phyloP scores from a whole-genome alignment of 352 stramenopile genomes.

The Globisporangium ultimum region DNA sequence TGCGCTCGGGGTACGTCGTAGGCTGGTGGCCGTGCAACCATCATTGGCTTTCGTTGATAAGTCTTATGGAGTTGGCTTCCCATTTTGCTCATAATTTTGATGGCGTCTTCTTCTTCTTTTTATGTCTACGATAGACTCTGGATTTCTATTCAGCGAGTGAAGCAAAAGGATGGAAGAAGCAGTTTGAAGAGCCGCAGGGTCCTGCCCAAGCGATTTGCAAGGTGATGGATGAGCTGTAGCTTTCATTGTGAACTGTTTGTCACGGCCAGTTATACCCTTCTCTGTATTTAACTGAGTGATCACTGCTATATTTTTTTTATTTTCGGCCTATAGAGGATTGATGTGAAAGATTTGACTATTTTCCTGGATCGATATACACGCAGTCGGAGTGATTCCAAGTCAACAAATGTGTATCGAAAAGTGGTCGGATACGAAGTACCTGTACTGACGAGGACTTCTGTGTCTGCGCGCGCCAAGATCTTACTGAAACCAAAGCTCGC shows the following conservation, averaged over 20 bases:
- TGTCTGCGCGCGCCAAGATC: constrained; percentile 55
- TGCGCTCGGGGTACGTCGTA: constrained; percentile 57
- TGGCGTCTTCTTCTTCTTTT: background rate
- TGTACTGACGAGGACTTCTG: constrained; percentile 64
- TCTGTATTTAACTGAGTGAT: background rate
- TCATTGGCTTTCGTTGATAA: background rate
- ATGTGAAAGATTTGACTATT: constrained; percentile 78
- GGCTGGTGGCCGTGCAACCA: background rate
- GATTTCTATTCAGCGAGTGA: constrained; percentile 76
- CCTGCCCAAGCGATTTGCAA: constrained; percentile 52
- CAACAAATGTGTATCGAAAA: constrained; percentile 48
- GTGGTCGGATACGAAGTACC: constrained; percentile 81
- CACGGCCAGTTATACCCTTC: too few species aligned
- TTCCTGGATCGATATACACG: constrained; percentile 82
- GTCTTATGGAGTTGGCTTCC: too few species aligned
- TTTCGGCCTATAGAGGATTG: constrained; percentile 36
- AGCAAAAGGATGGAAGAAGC: constrained; percentile 46
- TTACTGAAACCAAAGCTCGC: constrained; percentile 30
- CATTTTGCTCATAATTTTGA: too few species aligned
- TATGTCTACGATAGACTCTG: constrained; percentile 37
- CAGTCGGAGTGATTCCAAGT: constrained; percentile 24
- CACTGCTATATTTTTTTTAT: background rate
- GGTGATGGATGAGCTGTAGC: constrained; percentile 16
- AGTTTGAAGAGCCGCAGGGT: constrained; percentile 64
- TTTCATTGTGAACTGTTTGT: background rate